Evolutionary conservation across 2,329 filamentous ascomycete species (phyloP).

Genomic region (Talaromyces sp.): DNA sequence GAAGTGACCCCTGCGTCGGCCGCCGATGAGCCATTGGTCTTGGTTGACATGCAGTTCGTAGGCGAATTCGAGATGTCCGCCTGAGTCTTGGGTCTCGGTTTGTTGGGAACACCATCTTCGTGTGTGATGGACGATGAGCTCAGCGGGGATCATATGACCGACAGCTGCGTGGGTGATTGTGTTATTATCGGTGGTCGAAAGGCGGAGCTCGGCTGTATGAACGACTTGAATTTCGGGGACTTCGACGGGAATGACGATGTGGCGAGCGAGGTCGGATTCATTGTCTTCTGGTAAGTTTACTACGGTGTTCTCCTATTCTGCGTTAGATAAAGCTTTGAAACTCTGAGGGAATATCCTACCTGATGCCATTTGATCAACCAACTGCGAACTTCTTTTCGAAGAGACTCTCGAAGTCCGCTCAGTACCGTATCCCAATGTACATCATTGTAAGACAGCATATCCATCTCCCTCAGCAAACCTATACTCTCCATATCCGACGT

Average conservation of each 20-base stretch:
- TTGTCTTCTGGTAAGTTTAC: slow-evolving; percentile 30
- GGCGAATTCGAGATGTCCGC: slow-evolving; percentile 66
- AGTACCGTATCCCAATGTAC: slow-evolving; percentile 55
- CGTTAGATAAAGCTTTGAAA: background rate
- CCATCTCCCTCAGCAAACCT: slow-evolving; percentile 52
- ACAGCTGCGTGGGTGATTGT: slow-evolving; percentile 32
- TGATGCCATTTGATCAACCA: slow-evolving; percentile 60
- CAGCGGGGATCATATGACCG: slow-evolving; percentile 47
- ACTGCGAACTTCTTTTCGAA: slow-evolving; percentile 43
- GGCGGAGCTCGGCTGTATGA: slow-evolving; percentile 61
- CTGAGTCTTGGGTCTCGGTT: slow-evolving; percentile 24
- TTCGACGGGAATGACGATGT: slow-evolving; percentile 84
- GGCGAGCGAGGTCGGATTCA: slow-evolving; percentile 47
- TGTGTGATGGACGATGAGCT: slow-evolving; percentile 53
- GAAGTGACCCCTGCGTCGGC: slow-evolving; percentile 75
- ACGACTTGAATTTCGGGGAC: slow-evolving; percentile 79
- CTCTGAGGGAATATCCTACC: slow-evolving; percentile 28
- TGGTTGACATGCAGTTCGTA: slow-evolving; percentile 74
- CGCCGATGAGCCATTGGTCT: slow-evolving; percentile 82
- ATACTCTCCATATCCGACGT: slow-evolving; percentile 53
- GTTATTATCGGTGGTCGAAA: slow-evolving; percentile 20
- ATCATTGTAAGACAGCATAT: slow-evolving; percentile 50
- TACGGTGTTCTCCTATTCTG: slow-evolving; percentile 32
- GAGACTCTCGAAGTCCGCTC: slow-evolving; percentile 46
- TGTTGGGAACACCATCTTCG: slow-evolving; percentile 49